Evolutionary conservation across 163 green algal genomes (phyloP), one percentile per base, ranked within the genome.

Genomic region (Chloromonas sp.): DNA sequence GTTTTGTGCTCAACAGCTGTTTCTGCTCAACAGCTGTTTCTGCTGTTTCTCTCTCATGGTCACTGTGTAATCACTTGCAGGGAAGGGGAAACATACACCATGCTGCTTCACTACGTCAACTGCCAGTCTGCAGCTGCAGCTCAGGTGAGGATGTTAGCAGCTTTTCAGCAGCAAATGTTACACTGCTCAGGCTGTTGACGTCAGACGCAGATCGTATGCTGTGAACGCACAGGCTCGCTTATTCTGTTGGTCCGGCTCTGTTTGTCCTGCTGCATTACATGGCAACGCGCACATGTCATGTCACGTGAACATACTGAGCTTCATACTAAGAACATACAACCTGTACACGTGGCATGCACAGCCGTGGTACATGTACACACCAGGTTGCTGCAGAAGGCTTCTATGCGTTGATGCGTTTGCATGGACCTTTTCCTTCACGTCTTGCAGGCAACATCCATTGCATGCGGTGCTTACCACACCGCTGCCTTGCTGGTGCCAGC

Each of bases 401-500:
- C 36, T 36, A 36, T 36, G 36, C 36, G 36, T 36, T 36, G 36
- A 36, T 36, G 36, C 36, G 36, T 36, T 36, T 36, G 36, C 36
- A 36, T 36, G 36, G 36, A 36, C 36, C 36, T 36, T 36, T 36
- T 36, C 36, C 36, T 36, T 36, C 36, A 36, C 36, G 36, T 36
- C 70, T 78, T 1, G 2, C 11, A 96, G 89, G 93, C 91, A 3
- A 96, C 93, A 1, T 92, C 93, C 0, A 81, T 97, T 0, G 86
- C 90, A 1, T 92, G 95, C 71, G 94, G 94, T 0, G 87, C 91
- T 0, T 95, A 95, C 88, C 94, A 97, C 89, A 94, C 93, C 0
- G 86, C 93, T 0, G 92, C 86, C 0, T 84, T 96, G 66, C 79
- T 95, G 1, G 84, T 90, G 0, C 60, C 81, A 74, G 66, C 66